Evolutionary conservation across 208 protist species (phyloP).

Genomic region (Vickermania ingenoplastis): DNA sequence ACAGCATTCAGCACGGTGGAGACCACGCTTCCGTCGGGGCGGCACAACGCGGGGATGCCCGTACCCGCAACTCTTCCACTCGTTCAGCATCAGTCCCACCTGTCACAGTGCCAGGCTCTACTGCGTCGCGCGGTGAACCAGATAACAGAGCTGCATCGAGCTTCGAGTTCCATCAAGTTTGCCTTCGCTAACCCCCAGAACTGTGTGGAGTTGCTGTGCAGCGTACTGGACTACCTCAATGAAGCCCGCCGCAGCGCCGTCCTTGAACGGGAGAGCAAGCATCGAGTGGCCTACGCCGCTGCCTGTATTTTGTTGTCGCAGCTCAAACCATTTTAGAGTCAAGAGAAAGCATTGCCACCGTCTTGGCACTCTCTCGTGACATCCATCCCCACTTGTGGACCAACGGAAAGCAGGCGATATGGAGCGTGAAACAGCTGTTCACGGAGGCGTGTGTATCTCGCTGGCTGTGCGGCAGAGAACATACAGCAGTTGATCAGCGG

Average conservation of each 20-base stretch:
- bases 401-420: constrained; percentile 16
- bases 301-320: constrained; percentile 48
- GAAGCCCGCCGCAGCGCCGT: constrained; percentile 32
- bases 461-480: no score
- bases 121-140: constrained; percentile 38
- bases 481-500: no score
- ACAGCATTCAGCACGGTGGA: constrained; percentile 6
- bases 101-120: constrained; percentile 51
- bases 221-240: constrained; percentile 22
- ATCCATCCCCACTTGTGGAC: constrained; percentile 42
- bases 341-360: constrained; percentile 28
- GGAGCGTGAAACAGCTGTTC: constrained; percentile 29
- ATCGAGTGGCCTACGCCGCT: constrained; percentile 34
- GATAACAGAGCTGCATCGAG: constrained; percentile 21
- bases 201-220: constrained; percentile 25
- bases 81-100: constrained; percentile 17
- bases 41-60: constrained; percentile 3
- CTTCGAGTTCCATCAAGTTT: constrained; percentile 50
- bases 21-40: constrained; percentile 5
- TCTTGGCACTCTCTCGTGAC: constrained; percentile 22
- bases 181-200: constrained; percentile 41
- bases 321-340: constrained; percentile 52
- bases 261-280: constrained; percentile 44
- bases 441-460: no score
- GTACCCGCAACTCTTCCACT: constrained; percentile 12